Base-by-base conservation (phyloP, 2,329 filamentous ascomycete genomes). In the Fonsecaea multimorphosa region DNA sequence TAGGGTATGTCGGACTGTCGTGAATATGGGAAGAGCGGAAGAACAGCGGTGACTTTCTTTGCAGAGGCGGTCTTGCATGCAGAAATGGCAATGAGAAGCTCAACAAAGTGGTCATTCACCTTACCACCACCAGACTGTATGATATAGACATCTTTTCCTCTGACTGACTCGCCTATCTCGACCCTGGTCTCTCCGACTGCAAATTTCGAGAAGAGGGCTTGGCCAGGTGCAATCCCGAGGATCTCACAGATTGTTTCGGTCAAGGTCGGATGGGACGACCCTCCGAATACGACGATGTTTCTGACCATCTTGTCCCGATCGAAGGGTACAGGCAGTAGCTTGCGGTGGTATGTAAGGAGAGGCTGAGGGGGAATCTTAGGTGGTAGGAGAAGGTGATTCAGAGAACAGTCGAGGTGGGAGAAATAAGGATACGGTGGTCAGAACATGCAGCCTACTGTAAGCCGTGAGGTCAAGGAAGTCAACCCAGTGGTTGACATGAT, bases 101-200 rank as follows among this genome's bases (percentile, higher is more conserved):
- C 95, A 82, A 99, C 91, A 71, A 99, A 87, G 80, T 96, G 89
- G 80, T 99, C 95, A 77, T 99, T 99, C 80, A 97, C 92, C 74
- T 91, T 91, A 70, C 92, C 93, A 72, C 92, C 92, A 72, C 92
- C 93, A 49, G 92, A 95, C 80, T 98, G 94, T 74, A 99, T 92
- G 77, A 98, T 97, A 82, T 96, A 99, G 77, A 97, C 95, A 87
- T 99, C 95, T 79, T 99, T 99, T 73, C 92, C 95, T 73, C 95
- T 91, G 58, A 99, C 95, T 14, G 93, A 97, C 79, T 99, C 95
- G 78, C 93, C 87, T 75, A 99, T 96, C 80, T 98, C 95, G 69
- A 96, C 94, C 62, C 94, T 89, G 72, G 91, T 96, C 82, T 98
- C 95, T 72, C 95, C 95, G 59, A 95, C 92, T 34, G 93, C 92